Evolutionary conservation across 225 moss, liverwort and hornwort genomes (phyloP), one percentile per base, ranked within the genome.

Genomic region (Pleurozium schreberi): DNA sequence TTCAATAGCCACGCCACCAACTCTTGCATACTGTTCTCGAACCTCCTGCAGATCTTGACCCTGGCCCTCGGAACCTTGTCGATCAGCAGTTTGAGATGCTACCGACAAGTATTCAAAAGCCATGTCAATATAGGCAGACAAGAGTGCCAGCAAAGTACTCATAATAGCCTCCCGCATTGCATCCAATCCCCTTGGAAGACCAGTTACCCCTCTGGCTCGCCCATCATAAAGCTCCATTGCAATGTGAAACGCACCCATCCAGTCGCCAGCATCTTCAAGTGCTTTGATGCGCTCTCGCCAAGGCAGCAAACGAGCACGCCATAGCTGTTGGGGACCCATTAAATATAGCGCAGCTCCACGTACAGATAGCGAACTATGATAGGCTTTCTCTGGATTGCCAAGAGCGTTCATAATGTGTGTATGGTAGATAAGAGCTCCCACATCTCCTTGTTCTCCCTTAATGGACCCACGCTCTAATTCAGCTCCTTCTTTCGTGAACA

Each of bases 211-310:
- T 92, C 95, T 94, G 52, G 97, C 96, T 89, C 95, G 94, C 76
- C 99, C 99, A 90, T 99, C 99, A 85, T 97, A 99, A 62, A 99
- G 96, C 92, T 99, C 99, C 97, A 99, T 96, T 68, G 97, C 99
- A 86, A 99, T 97, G 79, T 97, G 96, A 92, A 99, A 99, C 64
- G 97, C 99, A 45, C 99, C 97, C 97, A 97, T 96, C 96, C 97
- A 97, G 89, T 99, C 99, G 81, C 99, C 99, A 88, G 99, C 99
- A 94, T 99, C 97, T 91, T 99, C 95, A 84, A 99, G 86, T 43
- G 97, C 97, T 92, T 97, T 97, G 59, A 99, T 99, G 85, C 97
- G 95, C 84, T 99, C 97, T 87, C 91, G 93, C 99, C 99, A 99
- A 49, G 97, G 99, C 88, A 99, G 93, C 84, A 99, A 92, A 64